Evolutionary conservation across 2,329 filamentous ascomycete species (phyloP), one percentile per base, ranked within the genome.

Genomic region (Curvularia sp.): DNA sequence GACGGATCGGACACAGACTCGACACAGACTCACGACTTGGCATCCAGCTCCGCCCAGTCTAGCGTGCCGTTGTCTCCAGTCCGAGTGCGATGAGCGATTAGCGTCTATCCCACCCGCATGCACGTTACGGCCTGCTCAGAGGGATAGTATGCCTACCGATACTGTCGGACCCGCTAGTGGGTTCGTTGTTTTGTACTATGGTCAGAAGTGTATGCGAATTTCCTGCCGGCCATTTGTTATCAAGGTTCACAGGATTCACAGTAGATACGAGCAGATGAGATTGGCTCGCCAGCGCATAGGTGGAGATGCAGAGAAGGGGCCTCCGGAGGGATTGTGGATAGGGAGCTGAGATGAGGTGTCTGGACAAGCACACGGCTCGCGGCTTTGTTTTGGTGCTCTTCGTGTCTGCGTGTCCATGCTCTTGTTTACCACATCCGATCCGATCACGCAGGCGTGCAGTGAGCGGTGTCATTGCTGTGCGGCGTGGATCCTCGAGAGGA

Each of bases 181-280:
- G 24, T 26, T 44, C 12, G 42, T 28, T 8, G 22, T 13, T 28
- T 61, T 9, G 68, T 53, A n/a, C 10, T 41, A 1, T 31, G 67
- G 9, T 8, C 44, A 31, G 44, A 46, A 28, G 67, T 41, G 43
- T 18, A 58, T 13, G 13, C 62, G 8, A 58, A 56, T 9, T 20
- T 59, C 1, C 22, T 53, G 8, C 64, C 13, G 24, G 65, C 53
- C 49, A 66, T 31, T 31, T 22, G 28, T 57, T 15, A 58, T 44
- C 42, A 13, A 28, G 24, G 24, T 15, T 26, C 15, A 5, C 42
- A 58, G 41, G 42, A 41, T 30, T 70, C 5, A 63, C 70, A 38
- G 60, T 57, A 7, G 60, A 52, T 47, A 59, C 44, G 28, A 63
- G 47, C 13, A 66, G 65, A 9, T 67, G 67, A 60, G 49, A 49